Base-by-base conservation (phyloP, 352 stramenopile genomes). In the Phytophthora capsici region DNA sequence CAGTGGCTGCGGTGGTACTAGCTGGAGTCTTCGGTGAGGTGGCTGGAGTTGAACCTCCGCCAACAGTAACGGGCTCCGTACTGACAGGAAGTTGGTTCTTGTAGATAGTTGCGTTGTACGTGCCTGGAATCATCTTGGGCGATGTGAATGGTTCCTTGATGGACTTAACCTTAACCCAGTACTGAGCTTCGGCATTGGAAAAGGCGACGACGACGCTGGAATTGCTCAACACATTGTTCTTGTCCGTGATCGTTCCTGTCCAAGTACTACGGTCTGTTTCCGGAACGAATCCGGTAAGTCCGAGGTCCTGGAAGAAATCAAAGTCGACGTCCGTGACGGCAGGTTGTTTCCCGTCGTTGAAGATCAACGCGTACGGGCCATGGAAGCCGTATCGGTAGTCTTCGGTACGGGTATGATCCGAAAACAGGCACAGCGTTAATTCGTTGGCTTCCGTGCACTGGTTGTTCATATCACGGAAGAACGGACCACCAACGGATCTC, bases 381-480 rank as follows among this genome's bases (percentile, higher is more conserved):
- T 88, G 78, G 55, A 88, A 85, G 38, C 78, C 78, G 45, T 70
- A 85, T 50, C 78, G 78, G 50, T 88, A 88, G 30, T 80, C 74
- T 13, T 85, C 78, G 0, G 66, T 59, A 44, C 73, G 76, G 14
- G 78, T 88, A 52, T 88, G 78, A 47, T 88, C 78, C 54, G 78
- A 88, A 66, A 85, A 82, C 71, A 88, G 74, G 50, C 82, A 88
- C 38, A 88, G 72, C 23, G 71, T 77, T 20, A 88, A 59, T 25
- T 88, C 78, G 49, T 85, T 88, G 8, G 73, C 73, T 7, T 69
- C 66, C 7, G 64, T 74, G 48, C 75, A 78, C 64, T 88, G 71
- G 68, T 85, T 88, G 63, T 88, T 88, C 57, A 88, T 85, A 50
- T 88, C 78, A 9, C 76, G 73, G 68, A 78, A 85, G 66, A 85